A percentile compares a stretch with the other conserved stretches of the same genome.
phyloP scores from a whole-genome alignment of 208 protist genomes.

The Leishmania lainsoni region DNA sequence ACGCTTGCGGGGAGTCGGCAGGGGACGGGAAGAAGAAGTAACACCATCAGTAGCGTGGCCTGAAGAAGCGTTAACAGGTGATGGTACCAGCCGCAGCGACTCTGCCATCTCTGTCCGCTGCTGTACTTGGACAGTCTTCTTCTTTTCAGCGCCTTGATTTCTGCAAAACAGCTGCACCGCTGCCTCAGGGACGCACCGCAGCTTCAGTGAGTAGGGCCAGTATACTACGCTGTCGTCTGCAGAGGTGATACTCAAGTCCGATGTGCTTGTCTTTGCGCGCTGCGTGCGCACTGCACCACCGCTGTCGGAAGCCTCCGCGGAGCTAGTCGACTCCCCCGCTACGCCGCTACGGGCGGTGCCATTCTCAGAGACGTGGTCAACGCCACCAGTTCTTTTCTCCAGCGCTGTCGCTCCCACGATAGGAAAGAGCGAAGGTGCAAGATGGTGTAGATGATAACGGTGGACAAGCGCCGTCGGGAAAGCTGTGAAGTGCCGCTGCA shows the following conservation, averaged over 20 bases:
- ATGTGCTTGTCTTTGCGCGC: not conserved
- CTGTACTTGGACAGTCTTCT: not conserved
- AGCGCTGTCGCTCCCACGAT: not conserved
- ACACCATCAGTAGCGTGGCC: not conserved
- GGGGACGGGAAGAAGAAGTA: not conserved
- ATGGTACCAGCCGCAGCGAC: not conserved
- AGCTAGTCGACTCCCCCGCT: not conserved
- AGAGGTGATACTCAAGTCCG: not conserved
- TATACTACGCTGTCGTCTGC: slow-evolving; percentile 9
- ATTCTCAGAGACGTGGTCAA: not conserved
- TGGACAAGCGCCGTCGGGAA: slow-evolving; percentile 85
- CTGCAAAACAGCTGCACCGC: slow-evolving; percentile 13
- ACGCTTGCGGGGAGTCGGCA: not conserved
- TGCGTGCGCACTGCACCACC: not conserved
- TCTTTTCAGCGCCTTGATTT: not conserved
- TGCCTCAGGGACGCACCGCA: slow-evolving; percentile 40
- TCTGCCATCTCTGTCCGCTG: not conserved
- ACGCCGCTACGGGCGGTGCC: not conserved
- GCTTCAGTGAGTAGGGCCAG: slow-evolving; percentile 69
- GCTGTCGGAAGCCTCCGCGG: not conserved
- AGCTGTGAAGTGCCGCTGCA: slow-evolving; percentile 60
- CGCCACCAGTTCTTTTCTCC: not conserved
- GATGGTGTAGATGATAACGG: slow-evolving; percentile 74
- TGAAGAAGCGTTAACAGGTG: not conserved
- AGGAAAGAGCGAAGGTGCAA: slow-evolving; percentile 72